Conservation (phyloP, 176 grass and related monocot genomes). For the Juncus effusus region DNA sequence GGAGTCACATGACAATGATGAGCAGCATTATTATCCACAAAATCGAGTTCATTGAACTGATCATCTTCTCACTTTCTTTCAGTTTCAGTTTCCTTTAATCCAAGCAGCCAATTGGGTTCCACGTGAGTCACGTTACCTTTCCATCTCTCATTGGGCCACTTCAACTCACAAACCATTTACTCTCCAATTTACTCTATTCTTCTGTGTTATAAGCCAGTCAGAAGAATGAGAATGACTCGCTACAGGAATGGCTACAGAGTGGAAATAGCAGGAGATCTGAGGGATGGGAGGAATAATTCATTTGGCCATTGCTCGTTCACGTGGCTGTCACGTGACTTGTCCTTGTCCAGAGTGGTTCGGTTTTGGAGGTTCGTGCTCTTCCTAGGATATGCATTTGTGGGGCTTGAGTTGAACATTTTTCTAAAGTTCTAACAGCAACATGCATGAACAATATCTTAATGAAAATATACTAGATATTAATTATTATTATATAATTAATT, state of each 20-base stretch:
- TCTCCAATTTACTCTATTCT: neutral
- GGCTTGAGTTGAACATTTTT: no score
- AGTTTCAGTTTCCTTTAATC: neutral
- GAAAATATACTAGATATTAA: no score
- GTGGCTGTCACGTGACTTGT: slow-evolving; percentile 5
- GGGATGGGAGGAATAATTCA: neutral
- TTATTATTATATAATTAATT: no score
- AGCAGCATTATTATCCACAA: neutral
- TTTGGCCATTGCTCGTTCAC: neutral
- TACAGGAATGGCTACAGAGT: neutral
- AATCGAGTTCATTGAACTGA: slow-evolving; percentile 12
- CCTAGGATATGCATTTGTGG: no score
- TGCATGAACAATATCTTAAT: no score
- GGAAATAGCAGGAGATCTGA: neutral
- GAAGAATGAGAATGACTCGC: neutral
- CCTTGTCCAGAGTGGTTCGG: neutral
- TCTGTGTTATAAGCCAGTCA: no score
- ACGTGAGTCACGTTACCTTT: slow-evolving; percentile 8
- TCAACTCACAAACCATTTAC: neutral
- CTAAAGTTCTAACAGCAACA: no score
- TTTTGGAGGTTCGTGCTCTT: slow-evolving; percentile 8
- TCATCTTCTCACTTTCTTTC: neutral
- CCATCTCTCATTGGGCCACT: no score
- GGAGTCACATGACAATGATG: slow-evolving; percentile 16
- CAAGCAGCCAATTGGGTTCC: slow-evolving; percentile 14